phyloP scores from a whole-genome alignment of 2,329 filamentous ascomycete species.

The Aspergillus transmontanensis region DNA sequence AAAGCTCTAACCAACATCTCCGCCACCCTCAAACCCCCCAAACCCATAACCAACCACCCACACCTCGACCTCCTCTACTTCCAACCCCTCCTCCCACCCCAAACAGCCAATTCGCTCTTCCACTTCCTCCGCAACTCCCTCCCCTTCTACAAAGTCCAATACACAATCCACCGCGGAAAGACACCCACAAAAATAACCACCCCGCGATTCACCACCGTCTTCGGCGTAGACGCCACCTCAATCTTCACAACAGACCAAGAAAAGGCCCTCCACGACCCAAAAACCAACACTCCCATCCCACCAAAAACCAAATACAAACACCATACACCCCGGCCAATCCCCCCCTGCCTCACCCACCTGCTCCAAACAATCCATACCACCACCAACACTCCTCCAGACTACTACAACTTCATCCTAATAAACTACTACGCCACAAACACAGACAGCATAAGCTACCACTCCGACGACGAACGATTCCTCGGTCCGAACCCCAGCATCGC shows the following conservation, averaged over 20 bases:
- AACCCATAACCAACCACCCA: slow-evolving; percentile 67
- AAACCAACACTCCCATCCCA: slow-evolving; percentile 41
- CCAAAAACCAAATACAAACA: slow-evolving; percentile 58
- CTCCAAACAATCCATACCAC: slow-evolving; percentile 65
- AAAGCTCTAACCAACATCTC: slow-evolving; percentile 21
- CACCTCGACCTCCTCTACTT: slow-evolving; percentile 76
- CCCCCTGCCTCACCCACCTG: slow-evolving; percentile 67
- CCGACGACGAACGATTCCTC: slow-evolving; percentile 77
- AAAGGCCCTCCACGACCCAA: slow-evolving; percentile 42
- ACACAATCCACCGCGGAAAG: slow-evolving; percentile 68
- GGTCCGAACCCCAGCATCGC: slow-evolving; percentile 71
- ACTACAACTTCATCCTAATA: too few relatives aligned
- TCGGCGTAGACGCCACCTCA: slow-evolving; percentile 65
- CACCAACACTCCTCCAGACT: slow-evolving; percentile 43
- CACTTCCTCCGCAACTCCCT: slow-evolving; percentile 70
- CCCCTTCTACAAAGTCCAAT: slow-evolving; percentile 75
- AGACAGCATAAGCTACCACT: slow-evolving; percentile 73
- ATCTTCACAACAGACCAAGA: slow-evolving; percentile 48
- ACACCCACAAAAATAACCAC: slow-evolving; percentile 65
- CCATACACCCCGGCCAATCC: slow-evolving; percentile 66
- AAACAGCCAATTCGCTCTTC: slow-evolving; percentile 63
- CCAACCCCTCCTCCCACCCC: slow-evolving; percentile 67
- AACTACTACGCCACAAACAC: too few relatives aligned
- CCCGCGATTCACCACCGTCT: slow-evolving; percentile 64
- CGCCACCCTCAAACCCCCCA: slow-evolving; percentile 52